phyloP scores from a whole-genome alignment of 768 basidiomycete genomes.

The Lactarius vividus region DNA sequence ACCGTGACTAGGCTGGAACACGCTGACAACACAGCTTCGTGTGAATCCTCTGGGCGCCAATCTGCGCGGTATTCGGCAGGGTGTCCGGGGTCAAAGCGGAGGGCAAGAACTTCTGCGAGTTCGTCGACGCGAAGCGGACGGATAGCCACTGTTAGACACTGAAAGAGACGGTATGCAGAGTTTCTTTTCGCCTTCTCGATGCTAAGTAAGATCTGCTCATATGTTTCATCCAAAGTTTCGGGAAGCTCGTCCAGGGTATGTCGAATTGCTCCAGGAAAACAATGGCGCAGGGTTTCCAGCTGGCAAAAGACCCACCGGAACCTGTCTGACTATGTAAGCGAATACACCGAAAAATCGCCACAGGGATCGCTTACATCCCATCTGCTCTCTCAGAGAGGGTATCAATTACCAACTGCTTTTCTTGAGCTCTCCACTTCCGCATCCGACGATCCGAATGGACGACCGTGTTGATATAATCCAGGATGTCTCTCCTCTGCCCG shows the following conservation, averaged over 20 bases:
- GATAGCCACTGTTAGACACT: background rate
- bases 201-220: background rate
- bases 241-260: background rate
- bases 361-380: background rate
- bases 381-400: background rate
- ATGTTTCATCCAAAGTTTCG: background rate
- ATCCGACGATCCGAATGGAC: background rate
- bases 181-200: background rate
- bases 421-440: background rate
- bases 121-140: background rate
- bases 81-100: background rate
- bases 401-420: background rate
- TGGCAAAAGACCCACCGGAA: background rate
- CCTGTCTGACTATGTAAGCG: background rate
- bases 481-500: background rate
- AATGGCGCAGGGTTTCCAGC: background rate
- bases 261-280: background rate
- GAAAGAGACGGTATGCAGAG: background rate
- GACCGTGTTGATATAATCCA: background rate
- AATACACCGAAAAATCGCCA: no score
- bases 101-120: conserved; percentile 1
- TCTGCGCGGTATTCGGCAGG: background rate
- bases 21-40: background rate
- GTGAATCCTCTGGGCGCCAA: conserved; percentile 5
- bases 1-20: background rate